Percentiles rank a stretch among this genome's conserved stretches.
Conservation (phyloP, 176 grass and related monocot genomes). For the Miscanthus lutarioriparius region DNA sequence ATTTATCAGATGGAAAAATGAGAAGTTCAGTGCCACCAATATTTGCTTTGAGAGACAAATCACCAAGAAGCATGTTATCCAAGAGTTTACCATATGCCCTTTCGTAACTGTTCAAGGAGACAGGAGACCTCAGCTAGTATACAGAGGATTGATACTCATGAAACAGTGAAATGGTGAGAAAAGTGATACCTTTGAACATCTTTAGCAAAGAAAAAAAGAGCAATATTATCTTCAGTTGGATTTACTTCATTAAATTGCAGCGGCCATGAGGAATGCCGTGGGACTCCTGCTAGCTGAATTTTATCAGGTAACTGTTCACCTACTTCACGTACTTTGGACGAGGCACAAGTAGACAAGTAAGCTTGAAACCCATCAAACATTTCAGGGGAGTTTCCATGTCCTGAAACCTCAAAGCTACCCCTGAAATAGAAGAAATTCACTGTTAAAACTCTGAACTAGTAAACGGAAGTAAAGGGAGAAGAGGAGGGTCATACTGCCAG, state of each 20-base stretch:
- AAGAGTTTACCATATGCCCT: slow-evolving; percentile 69
- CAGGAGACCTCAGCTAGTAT: slow-evolving; percentile 22
- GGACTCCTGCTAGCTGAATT: slow-evolving; percentile 74
- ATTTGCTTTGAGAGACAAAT: slow-evolving; percentile 70
- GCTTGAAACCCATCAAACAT: slow-evolving; percentile 81
- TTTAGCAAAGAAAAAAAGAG: slow-evolving; percentile 97
- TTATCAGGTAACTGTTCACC: slow-evolving; percentile 61
- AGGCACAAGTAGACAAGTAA: slow-evolving; percentile 74
- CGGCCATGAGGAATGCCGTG: slow-evolving; percentile 65
- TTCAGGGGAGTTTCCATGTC: slow-evolving; percentile 47
- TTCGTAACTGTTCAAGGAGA: slow-evolving; percentile 66
- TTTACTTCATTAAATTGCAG: slow-evolving; percentile 64
- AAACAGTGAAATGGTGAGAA: slow-evolving; percentile 21
- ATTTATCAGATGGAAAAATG: slow-evolving; percentile 90
- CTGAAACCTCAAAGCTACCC: slow-evolving; percentile 85
- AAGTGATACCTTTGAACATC: slow-evolving; percentile 75
- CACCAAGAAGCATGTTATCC: slow-evolving; percentile 63
- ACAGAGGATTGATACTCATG: slow-evolving; percentile 13
- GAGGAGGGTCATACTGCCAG: slow-evolving; percentile 90
- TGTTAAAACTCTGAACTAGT: slow-evolving; percentile 28
- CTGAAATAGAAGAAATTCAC: slow-evolving; percentile 53
- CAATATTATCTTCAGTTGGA: slow-evolving; percentile 76
- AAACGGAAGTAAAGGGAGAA: slow-evolving; percentile 11
- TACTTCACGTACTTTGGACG: slow-evolving; percentile 69
- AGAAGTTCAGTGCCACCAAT: slow-evolving; percentile 70